Percentiles rank a stretch among this genome's conserved stretches.
Conservation (phyloP, 2,329 filamentous ascomycete genomes). For the Leptodontidium sp. region DNA sequence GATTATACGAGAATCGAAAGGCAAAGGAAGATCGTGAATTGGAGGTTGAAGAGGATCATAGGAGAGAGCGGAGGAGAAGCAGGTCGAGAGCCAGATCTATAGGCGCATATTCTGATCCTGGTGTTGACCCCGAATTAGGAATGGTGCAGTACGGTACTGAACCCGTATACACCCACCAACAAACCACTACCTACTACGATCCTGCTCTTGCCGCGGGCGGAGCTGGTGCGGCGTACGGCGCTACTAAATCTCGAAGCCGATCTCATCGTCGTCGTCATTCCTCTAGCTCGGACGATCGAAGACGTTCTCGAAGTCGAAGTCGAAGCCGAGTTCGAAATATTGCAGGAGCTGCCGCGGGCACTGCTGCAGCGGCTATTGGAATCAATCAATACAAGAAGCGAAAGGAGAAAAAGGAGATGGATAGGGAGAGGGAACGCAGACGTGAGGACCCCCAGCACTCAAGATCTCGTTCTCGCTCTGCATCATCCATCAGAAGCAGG, state of each 20-base stretch:
- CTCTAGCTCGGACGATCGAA: constrained; percentile 39
- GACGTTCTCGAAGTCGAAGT: constrained; percentile 38
- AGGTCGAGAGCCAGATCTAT: constrained; percentile 59
- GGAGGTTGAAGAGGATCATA: constrained; percentile 45
- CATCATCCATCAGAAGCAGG: constrained; percentile 44
- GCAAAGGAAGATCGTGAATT: constrained; percentile 64
- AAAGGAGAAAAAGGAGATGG: constrained; percentile 51
- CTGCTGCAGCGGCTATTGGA: constrained; percentile 68
- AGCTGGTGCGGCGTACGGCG: constrained; percentile 40
- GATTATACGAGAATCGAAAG: constrained; percentile 67
- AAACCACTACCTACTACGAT: constrained; percentile 45
- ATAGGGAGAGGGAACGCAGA: constrained; percentile 47
- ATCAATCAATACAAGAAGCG: constrained; percentile 66
- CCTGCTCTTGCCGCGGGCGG: constrained; percentile 39
- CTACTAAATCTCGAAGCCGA: constrained; percentile 35
- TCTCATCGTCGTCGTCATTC: constrained; percentile 39
- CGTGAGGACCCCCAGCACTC: constrained; percentile 47
- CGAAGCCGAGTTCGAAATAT: constrained; percentile 63
- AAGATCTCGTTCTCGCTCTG: constrained; percentile 44
- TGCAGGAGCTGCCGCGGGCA: constrained; percentile 62
- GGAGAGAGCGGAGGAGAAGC: constrained; percentile 45
- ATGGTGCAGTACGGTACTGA: constrained; percentile 72
- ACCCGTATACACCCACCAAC: constrained; percentile 56
- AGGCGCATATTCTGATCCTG: constrained; percentile 56
- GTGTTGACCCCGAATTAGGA: constrained; percentile 70